Base-by-base conservation (phyloP, 805 yeast species). In the Metschnikowia amazonensis region DNA sequence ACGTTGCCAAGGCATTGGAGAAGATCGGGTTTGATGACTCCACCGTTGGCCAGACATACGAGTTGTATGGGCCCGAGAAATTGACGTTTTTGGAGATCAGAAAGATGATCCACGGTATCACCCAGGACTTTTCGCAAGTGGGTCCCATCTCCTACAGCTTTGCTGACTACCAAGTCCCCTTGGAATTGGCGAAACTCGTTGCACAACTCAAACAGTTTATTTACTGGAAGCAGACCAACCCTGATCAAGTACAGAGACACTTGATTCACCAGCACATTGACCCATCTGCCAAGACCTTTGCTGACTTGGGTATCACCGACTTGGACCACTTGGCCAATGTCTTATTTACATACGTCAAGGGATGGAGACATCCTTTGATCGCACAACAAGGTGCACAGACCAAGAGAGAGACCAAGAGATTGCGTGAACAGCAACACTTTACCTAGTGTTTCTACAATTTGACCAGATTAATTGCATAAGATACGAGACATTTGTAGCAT, bases 1-100 rank as follows among this genome's bases (percentile, higher is more conserved):
- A 88, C 60, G 89, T 87, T 46, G 92, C 94, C 18, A 70, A 76
- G 52, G 95, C 86, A 3, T 72, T 88, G 55, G 94, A 85, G 69
- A 76, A 72, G 55, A 86, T 88, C 55, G 90, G 87, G 8, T 87
- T 70, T 63, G 90, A 88, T 62, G 95, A 88, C 64, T 70, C 86
- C 43, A 87, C 95, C 17, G 74, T 75, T 11, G 95, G 95, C 49
- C 76, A 84, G 65, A 75, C 83, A 42, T 88, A 67, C 65, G 95
- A 88, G 67, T 75, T 88, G 52, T 72, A 68, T 58, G 95, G 95
- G 10, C 77, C 82, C n/a, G 85, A 85, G 64, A 71, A 74, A 57
- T 78, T 80, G 63, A 62, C 82, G 9, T 74, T 76, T 58, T 65
- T 66, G 47, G 86, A 86, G 62, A 75, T 88, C 51, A 77, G 89